A percentile compares a stretch with the other conserved stretches of the same genome.
Conservation (phyloP, 176 grass and related monocot genomes). For the Cenchrus americanus region DNA sequence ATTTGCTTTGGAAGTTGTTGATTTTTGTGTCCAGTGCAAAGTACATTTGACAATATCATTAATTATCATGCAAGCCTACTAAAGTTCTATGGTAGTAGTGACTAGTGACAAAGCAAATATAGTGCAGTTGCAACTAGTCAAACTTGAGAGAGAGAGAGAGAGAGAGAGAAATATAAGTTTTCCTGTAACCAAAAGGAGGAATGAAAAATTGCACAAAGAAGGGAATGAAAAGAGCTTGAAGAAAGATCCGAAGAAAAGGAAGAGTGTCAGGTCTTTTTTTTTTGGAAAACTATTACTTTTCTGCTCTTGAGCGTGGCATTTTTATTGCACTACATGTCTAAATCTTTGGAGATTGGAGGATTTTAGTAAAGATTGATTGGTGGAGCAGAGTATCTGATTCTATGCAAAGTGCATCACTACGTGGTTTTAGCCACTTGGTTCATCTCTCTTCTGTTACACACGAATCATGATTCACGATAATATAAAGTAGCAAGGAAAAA, state of each 20-base stretch:
- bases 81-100: background rate
- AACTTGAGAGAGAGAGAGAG: background rate
- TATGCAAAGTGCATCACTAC: background rate
- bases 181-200: background rate
- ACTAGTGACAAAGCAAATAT: background rate
- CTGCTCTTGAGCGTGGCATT: background rate
- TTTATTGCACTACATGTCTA: background rate
- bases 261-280: background rate
- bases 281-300: conserved; percentile 21
- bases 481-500: too few relatives aligned
- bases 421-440: background rate
- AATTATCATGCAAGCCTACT: background rate
- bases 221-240: background rate
- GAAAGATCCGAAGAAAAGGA: background rate
- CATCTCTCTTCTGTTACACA: background rate
- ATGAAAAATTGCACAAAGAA: background rate
- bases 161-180: background rate
- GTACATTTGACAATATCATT: background rate
- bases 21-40: background rate
- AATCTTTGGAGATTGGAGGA: background rate
- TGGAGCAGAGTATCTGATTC: conserved; percentile 32
- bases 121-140: background rate
- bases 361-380: background rate
- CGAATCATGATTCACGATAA: too few relatives aligned
- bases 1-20: background rate